These are phyloP conservation scores for Orbilia ellipsospora DNA, from an alignment of 2,329 filamentous ascomycete genomes.

Conservation along the genomic window DNA sequence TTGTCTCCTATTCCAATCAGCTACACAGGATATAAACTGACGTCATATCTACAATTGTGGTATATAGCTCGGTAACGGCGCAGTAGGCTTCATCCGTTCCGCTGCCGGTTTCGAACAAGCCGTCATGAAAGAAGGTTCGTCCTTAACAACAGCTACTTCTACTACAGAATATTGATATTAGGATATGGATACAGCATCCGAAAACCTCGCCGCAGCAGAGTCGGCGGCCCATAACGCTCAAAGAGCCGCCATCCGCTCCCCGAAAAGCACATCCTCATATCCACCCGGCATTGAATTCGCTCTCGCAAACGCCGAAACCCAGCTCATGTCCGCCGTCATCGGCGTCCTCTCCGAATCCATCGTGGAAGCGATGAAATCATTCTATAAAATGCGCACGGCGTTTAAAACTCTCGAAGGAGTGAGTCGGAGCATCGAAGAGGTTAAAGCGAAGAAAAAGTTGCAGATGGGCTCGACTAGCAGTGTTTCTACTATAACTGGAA, in stretches of 20 bases:
- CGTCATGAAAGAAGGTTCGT: slow-evolving; percentile 78
- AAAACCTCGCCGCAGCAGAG: slow-evolving; percentile 79
- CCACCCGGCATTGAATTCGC: slow-evolving; percentile 87
- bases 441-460: slow-evolving; percentile 42
- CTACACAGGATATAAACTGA: background rate
- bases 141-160: slow-evolving; percentile 13
- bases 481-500: background rate
- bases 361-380: slow-evolving; percentile 88
- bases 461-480: background rate
- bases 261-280: slow-evolving; percentile 74
- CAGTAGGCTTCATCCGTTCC: slow-evolving; percentile 85
- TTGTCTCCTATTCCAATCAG: slow-evolving; percentile 6
- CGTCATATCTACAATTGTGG: background rate
- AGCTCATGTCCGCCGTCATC: slow-evolving; percentile 70
- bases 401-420: slow-evolving; percentile 84
- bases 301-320: slow-evolving; percentile 82
- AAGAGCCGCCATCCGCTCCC: slow-evolving; percentile 76
- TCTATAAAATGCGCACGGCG: slow-evolving; percentile 91
- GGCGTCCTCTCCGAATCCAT: slow-evolving; percentile 91
- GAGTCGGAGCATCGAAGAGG: slow-evolving; percentile 37
- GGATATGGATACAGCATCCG: slow-evolving; percentile 68
- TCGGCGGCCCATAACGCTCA: slow-evolving; percentile 79
- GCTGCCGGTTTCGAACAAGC: slow-evolving; percentile 92
- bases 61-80: slow-evolving; percentile 76
- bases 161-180: background rate